A percentile compares a stretch with the other conserved stretches of the same genome.
phyloP scores from a whole-genome alignment of 2,329 filamentous ascomycete species.

The Knufia fluminis region DNA sequence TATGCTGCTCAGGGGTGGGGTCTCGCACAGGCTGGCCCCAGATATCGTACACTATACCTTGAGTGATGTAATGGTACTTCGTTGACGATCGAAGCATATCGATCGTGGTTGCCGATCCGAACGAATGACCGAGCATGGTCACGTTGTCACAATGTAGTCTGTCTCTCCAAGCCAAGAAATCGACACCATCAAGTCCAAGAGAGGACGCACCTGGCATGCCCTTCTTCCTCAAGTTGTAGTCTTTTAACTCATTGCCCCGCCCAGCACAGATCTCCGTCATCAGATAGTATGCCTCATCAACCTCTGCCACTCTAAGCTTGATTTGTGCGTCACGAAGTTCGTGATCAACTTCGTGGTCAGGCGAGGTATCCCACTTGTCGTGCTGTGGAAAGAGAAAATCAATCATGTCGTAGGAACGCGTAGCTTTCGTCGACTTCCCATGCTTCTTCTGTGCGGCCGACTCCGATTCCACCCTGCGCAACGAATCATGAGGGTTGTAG shows the following conservation, averaged over 20 bases:
- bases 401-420: conserved; percentile 39
- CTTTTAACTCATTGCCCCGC: conserved; percentile 42
- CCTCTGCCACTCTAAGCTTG: conserved; percentile 53
- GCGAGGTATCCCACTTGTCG: conserved; percentile 42
- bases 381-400: conserved; percentile 45
- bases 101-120: conserved; percentile 55
- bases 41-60: conserved; percentile 58
- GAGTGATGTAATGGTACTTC: conserved; percentile 49
- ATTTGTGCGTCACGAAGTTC: conserved; percentile 54
- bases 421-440: not conserved
- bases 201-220: conserved; percentile 53
- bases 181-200: conserved; percentile 46
- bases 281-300: conserved; percentile 53
- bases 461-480: conserved; percentile 24
- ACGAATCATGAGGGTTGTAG: conserved; percentile 33
- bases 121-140: conserved; percentile 57
- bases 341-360: conserved; percentile 50
- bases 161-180: conserved; percentile 50
- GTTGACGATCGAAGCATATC: conserved; percentile 49
- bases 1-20: conserved; percentile 36
- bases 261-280: conserved; percentile 49
- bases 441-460: conserved; percentile 20
- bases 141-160: conserved; percentile 49
- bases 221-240: conserved; percentile 46
- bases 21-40: conserved; percentile 40